Base-by-base conservation (phyloP, 2,329 filamentous ascomycete species). In the Rugonectria rugulosa region DNA sequence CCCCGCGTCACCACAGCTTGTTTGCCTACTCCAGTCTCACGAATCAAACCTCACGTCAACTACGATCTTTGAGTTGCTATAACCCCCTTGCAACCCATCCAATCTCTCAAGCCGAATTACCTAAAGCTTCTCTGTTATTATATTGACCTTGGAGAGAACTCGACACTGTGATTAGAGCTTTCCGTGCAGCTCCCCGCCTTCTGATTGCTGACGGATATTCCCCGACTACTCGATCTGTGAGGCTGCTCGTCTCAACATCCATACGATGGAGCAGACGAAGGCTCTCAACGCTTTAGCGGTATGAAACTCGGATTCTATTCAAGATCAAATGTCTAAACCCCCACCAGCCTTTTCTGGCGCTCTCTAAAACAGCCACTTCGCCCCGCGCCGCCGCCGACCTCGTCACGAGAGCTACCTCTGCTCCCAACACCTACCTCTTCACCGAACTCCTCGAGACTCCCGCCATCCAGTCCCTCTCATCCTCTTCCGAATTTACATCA, bases 351-450 rank as follows among this genome's bases (percentile, higher is more conserved):
- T 98, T 94, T 78, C 80, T 99, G 57, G 89, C 90, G 47, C 89
- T 97, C 62, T 89, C 90, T 69, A 95, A 93, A 72, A 90, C 92
- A 10, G 92, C 91, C 60, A 91, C 86, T 6, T 92, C 92, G 10
- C 88, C 92, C 34, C 88, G 90, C 65, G 91, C 92, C 55, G 89
- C 93, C 36, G 88, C 90, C 69, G 92, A 97, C 72, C 85, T 98
- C 49, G 85, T 98, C 72, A 86, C 83, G 38, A 91, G 92, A 75
- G 95, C 93, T 59, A 98, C 92, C 45, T 92, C 92, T n/a, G 88
- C 88, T 52, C 87, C 90, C 23, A 91, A 92, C 74, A 96, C 93
- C 62, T 99, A 89, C 74, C 84, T 98, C 76, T 99, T 99, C 78
- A 86, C 90, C 64, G 94, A 98, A 77, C 88, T 99, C n/a, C 87